Evolutionary conservation across 306 rosid species (phyloP).

Genomic region (Ziziphus jujuba): DNA sequence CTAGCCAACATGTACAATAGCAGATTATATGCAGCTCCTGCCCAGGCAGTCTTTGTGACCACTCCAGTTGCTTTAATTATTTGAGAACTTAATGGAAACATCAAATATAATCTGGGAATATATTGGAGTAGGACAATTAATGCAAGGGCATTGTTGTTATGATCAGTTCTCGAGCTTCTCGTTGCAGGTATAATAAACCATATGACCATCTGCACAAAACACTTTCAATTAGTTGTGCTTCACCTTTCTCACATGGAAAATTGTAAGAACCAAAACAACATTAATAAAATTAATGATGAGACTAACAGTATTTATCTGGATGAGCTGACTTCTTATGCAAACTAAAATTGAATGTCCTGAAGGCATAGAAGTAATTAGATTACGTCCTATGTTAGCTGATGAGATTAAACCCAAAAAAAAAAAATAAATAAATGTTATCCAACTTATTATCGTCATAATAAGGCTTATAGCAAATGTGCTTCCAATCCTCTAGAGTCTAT

Average conservation of each 20-base stretch:
- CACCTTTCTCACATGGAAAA: slow-evolving; percentile 5
- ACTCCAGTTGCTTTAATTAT: slow-evolving; percentile 94
- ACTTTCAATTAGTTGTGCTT: slow-evolving; percentile 30
- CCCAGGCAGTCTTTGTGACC: slow-evolving; percentile 99
- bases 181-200: slow-evolving; percentile 96
- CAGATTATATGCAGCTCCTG: slow-evolving; percentile 97
- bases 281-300: neutral
- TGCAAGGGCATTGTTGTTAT: slow-evolving; percentile 92
- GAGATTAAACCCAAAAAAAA: too few species aligned
- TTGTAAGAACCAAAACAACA: slow-evolving; percentile 15
- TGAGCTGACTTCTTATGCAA: too few species aligned
- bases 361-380: too few species aligned
- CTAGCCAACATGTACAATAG: slow-evolving; percentile 95
- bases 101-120: slow-evolving; percentile 91
- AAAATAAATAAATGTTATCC: too few species aligned
- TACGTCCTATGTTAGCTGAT: too few species aligned
- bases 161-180: slow-evolving; percentile 60
- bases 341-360: too few species aligned
- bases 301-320: too few species aligned
- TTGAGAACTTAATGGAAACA: slow-evolving; percentile 86
- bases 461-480: too few species aligned
- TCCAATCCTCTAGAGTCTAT: too few species aligned
- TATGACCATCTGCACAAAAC: slow-evolving; percentile 74
- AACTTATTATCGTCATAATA: too few species aligned
- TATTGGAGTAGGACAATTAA: slow-evolving; percentile 92